These are phyloP conservation scores for Ophiostoma montium DNA, from an alignment of 2,329 filamentous ascomycete genomes.

Conservation along the genomic window DNA sequence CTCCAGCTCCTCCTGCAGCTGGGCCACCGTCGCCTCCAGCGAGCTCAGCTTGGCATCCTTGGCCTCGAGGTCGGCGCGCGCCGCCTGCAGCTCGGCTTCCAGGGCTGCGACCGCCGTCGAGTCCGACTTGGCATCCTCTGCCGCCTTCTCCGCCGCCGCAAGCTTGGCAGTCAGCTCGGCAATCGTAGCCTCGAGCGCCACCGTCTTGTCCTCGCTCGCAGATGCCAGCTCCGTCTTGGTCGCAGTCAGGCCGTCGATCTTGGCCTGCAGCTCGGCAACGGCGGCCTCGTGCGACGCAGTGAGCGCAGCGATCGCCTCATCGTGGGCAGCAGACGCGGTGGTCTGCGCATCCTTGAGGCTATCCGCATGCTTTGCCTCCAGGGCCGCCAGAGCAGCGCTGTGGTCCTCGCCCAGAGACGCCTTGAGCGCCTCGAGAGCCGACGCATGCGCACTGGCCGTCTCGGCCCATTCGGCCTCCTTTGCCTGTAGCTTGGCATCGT, in stretches of 20 bases:
- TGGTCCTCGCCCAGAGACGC: constrained; percentile 36
- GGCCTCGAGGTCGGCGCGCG: constrained; percentile 31
- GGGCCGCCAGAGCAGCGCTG: constrained; percentile 30
- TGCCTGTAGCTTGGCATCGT: constrained; percentile 24
- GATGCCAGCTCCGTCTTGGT: constrained; percentile 32
- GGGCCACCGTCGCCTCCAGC: constrained; percentile 31
- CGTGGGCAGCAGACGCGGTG: constrained; percentile 29
- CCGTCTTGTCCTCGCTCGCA: constrained; percentile 31
- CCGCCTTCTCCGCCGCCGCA: constrained; percentile 32
- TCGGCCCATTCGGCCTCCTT: constrained; percentile 23
- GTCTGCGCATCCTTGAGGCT: constrained; percentile 33
- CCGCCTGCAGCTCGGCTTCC: constrained; percentile 31
- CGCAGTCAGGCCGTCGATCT: constrained; percentile 37
- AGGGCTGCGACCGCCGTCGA: constrained; percentile 25
- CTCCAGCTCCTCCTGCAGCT: constrained; percentile 10
- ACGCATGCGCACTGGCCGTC: constrained; percentile 32
- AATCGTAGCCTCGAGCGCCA: constrained; percentile 38
- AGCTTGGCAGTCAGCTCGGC: constrained; percentile 34
- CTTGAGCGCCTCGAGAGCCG: constrained; percentile 37
- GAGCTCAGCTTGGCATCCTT: constrained; percentile 26
- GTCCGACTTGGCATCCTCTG: constrained; percentile 25
- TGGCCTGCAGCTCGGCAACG: constrained; percentile 35
- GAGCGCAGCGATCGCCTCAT: constrained; percentile 35
- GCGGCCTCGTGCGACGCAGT: constrained; percentile 34
- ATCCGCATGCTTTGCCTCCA: constrained; percentile 39